Evolutionary conservation across 73 alveolate species (phyloP).

Genomic region (Breviolum minutum): DNA sequence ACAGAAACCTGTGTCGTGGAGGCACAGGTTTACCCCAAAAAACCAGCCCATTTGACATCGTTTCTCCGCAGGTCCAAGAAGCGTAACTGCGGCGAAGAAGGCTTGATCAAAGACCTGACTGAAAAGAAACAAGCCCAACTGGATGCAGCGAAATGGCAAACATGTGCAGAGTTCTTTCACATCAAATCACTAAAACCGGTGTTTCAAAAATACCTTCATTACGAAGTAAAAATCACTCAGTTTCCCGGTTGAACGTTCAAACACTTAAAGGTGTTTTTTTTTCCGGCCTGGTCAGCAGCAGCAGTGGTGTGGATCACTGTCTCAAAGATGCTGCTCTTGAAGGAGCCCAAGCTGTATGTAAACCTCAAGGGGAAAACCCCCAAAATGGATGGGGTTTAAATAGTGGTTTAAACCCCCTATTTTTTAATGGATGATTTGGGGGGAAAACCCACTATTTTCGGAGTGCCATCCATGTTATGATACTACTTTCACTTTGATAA

Average conservation of each 20-base stretch:
- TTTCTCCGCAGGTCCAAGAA: neutral
- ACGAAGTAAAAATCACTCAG: no score
- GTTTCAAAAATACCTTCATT: no score
- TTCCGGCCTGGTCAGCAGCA: constrained; percentile 15
- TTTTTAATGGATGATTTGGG: no score
- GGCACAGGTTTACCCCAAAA: no score
- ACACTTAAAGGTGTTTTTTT: no score
- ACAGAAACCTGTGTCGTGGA: no score
- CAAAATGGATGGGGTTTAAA: neutral
- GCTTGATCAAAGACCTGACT: constrained; percentile 56
- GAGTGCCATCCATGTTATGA: neutral
- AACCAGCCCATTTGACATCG: no score
- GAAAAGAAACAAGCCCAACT: neutral
- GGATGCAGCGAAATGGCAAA: no score
- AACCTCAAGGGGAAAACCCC: constrained; percentile 16
- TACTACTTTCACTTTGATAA: no score
- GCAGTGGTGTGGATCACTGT: constrained; percentile 3
- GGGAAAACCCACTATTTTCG: no score
- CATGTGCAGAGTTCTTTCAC: neutral
- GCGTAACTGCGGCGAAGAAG: constrained; percentile 42
- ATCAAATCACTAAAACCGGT: neutral
- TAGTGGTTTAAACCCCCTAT: neutral
- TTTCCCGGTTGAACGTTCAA: no score
- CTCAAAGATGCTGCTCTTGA: constrained; percentile 78
- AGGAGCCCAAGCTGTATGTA: constrained; percentile 81